Evolutionary conservation across 768 basidiomycete species (phyloP).

Genomic region (Tulasnella sp.): DNA sequence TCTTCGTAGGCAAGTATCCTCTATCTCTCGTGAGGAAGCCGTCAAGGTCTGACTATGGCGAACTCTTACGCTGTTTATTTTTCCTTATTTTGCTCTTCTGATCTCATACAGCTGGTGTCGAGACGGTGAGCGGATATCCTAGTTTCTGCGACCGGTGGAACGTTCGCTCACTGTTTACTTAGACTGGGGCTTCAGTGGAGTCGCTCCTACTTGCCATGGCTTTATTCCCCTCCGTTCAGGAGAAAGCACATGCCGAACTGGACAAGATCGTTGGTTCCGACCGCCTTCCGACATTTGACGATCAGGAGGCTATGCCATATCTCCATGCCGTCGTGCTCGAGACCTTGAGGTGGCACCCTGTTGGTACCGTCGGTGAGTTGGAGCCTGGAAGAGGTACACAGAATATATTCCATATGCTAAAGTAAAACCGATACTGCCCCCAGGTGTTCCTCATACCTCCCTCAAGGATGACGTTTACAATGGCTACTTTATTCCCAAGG

Average conservation of each 20-base stretch:
- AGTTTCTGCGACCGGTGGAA: no score
- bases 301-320: conserved; percentile 25
- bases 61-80: no score
- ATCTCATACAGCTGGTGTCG: neutral
- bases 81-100: neutral
- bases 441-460: no score
- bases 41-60: no score
- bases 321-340: conserved; percentile 27
- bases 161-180: neutral
- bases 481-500: no score
- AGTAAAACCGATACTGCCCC: no score
- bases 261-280: conserved; percentile 30
- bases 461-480: no score
- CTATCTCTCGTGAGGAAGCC: no score
- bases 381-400: no score
- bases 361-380: neutral
- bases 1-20: neutral
- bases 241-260: conserved; percentile 27
- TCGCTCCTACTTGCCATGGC: conserved; percentile 25
- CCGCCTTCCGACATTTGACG: conserved; percentile 22
- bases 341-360: conserved; percentile 15
- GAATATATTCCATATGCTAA: no score
- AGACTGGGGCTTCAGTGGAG: neutral
- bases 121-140: neutral
- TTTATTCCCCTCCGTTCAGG: conserved; percentile 31